Evolutionary conservation across 2,329 filamentous ascomycete species (phyloP), one percentile per base, ranked within the genome.

Genomic region (Exophiala viscosa): DNA sequence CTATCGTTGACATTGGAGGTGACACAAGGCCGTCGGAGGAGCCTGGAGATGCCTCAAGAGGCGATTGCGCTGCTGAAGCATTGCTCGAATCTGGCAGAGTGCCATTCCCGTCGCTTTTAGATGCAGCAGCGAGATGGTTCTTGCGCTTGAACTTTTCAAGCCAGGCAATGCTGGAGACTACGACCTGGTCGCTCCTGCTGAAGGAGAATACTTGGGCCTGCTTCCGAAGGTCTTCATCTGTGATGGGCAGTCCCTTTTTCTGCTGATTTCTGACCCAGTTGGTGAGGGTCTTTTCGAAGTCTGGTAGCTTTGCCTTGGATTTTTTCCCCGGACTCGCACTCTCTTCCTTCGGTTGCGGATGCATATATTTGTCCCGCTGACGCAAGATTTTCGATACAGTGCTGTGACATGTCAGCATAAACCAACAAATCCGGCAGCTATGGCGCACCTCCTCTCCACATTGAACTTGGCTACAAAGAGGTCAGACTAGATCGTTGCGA

Each of bases 381-480:
- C 92, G 85, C 60, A 99, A 73, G 50, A 97, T 93, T 69, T 99
- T 99, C 49, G 93, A 99, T n/a, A 99, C 93, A 44, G 93, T 99
- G 74, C 93, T 99, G 69, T 51, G 65, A 45, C 43, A 17, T 15
- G 40, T 59, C 33, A 59, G 56, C 20, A 20, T 5, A 15, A 54
- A 20, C 47, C 43, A 36, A 17, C 43, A 32, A 20, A 44, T 41
- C 17, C 14, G 23, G 23, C 42, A 45, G 38, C 50, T 45, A 47
- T 35, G 52, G 59, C 58, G 58, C 84, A 97, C 93, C 93, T 97
- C 86, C 93, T 79, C 74, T 99, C 93, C 47, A 99, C 93, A 33
- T 91, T 92, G 73, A 99, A 99, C 68, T 90, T 84, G 54, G 86
- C 87, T 88, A 62, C 32, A 38, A 49, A 54, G 23, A 43, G 14